phyloP scores from a whole-genome alignment of 352 stramenopile genomes.

The Salisapilia sapeloensis region DNA sequence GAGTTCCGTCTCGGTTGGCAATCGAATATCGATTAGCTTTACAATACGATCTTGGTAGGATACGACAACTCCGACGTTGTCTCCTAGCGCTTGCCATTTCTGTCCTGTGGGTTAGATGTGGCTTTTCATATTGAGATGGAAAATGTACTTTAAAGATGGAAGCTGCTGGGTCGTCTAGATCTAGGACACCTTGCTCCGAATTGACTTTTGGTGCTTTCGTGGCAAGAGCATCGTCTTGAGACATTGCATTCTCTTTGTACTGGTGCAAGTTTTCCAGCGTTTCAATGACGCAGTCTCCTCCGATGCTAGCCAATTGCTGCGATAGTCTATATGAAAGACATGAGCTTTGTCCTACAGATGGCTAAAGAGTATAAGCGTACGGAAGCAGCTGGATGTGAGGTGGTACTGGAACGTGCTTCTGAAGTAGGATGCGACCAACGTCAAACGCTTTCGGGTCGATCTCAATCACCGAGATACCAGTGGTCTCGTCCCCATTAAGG shows the following conservation, averaged over 20 bases:
- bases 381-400: constrained; percentile 34
- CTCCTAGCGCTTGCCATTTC: constrained; percentile 63
- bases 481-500: constrained; percentile 52
- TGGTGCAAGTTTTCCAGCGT: constrained; percentile 27
- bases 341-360: not conserved
- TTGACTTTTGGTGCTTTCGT: constrained; percentile 57
- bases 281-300: constrained; percentile 49
- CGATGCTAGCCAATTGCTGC: constrained; percentile 24
- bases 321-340: constrained; percentile 13
- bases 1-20: constrained; percentile 23
- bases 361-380: not conserved
- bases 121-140: not conserved
- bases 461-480: constrained; percentile 74
- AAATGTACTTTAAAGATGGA: constrained; percentile 44
- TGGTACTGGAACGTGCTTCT: constrained; percentile 25
- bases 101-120: constrained; percentile 4
- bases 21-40: constrained; percentile 44
- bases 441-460: constrained; percentile 75
- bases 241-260: constrained; percentile 20
- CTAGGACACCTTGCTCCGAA: constrained; percentile 31
- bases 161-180: constrained; percentile 25
- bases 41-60: constrained; percentile 45
- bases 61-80: constrained; percentile 47
- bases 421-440: constrained; percentile 57
- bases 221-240: constrained; percentile 34